A percentile compares a stretch with the other conserved stretches of the same genome.
Evolutionary conservation across 768 basidiomycete genomes (phyloP).

Genomic region (Amanita pallidorosea): DNA sequence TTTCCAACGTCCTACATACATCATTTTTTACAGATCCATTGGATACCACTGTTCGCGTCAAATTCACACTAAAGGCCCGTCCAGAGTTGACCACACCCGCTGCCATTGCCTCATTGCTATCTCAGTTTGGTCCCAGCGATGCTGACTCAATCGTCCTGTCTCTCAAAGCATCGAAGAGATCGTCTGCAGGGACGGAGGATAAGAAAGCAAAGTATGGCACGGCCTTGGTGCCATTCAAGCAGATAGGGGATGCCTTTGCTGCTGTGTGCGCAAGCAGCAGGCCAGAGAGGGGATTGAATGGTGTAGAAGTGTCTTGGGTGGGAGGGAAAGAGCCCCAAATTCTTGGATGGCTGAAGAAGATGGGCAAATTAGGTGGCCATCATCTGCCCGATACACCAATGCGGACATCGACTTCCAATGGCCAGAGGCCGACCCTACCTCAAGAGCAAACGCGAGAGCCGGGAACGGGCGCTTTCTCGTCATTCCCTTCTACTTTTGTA

Average conservation of each 20-base stretch:
- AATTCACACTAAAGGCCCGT: slow-evolving; percentile 48
- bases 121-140: slow-evolving; percentile 55
- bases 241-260: slow-evolving; percentile 67
- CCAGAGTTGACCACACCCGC: slow-evolving; percentile 44
- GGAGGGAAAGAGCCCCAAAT: slow-evolving; percentile 66
- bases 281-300: slow-evolving; percentile 40
- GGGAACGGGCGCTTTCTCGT: slow-evolving; percentile 36
- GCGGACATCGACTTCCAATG: not conserved
- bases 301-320: slow-evolving; percentile 66
- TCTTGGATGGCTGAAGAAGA: slow-evolving; percentile 61
- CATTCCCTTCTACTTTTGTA: slow-evolving; percentile 52
- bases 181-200: slow-evolving; percentile 18
- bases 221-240: slow-evolving; percentile 68
- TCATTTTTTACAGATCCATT: slow-evolving; percentile 33
- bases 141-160: slow-evolving; percentile 56
- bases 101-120: slow-evolving; percentile 39
- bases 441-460: slow-evolving; percentile 18
- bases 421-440: slow-evolving; percentile 15
- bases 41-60: slow-evolving; percentile 70
- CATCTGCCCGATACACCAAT: slow-evolving; percentile 2
- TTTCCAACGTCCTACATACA: not conserved
- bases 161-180: slow-evolving; percentile 48
- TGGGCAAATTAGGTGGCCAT: slow-evolving; percentile 44
- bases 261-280: slow-evolving; percentile 53
- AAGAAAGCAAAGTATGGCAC: slow-evolving; percentile 57